Conservation (phyloP, 805 yeast species). For the Grigorovia jiainica region DNA sequence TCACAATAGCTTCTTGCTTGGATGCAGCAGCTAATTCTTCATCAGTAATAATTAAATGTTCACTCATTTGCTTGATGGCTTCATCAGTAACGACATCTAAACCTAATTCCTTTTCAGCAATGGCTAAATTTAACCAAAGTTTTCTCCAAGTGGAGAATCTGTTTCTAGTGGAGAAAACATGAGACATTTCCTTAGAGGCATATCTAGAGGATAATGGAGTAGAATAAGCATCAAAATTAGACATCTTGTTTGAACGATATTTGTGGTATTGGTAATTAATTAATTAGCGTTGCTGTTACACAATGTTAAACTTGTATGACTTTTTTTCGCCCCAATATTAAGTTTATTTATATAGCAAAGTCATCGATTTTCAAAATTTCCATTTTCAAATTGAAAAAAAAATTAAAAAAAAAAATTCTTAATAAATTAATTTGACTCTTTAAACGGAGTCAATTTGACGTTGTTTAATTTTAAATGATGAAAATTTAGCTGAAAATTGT, state of each 20-base stretch:
- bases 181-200: conserved; percentile 96
- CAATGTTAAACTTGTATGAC: background rate
- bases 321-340: background rate
- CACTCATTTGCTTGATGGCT: conserved; percentile 79
- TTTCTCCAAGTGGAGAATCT: conserved; percentile 98
- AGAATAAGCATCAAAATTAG: conserved; percentile 59
- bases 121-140: conserved; percentile 90
- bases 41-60: conserved; percentile 75
- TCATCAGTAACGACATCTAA: conserved; percentile 76
- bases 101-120: conserved; percentile 91
- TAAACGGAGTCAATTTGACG: no score
- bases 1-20: conserved; percentile 91
- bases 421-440: no score
- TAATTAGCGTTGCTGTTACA: background rate
- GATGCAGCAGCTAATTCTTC: conserved; percentile 86
- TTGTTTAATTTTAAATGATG: no score
- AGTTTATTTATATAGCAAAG: background rate
- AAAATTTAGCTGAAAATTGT: no score
- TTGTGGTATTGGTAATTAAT: background rate
- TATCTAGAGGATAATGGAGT: conserved; percentile 95
- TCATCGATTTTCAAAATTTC: no score
- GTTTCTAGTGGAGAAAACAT: conserved; percentile 83
- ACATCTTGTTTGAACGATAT: conserved; percentile 12
- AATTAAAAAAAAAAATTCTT: no score
- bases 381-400: no score